Evolutionary conservation across 2,329 filamentous ascomycete genomes (phyloP), one percentile per base, ranked within the genome.

Genomic region (Penicillium sp.): DNA sequence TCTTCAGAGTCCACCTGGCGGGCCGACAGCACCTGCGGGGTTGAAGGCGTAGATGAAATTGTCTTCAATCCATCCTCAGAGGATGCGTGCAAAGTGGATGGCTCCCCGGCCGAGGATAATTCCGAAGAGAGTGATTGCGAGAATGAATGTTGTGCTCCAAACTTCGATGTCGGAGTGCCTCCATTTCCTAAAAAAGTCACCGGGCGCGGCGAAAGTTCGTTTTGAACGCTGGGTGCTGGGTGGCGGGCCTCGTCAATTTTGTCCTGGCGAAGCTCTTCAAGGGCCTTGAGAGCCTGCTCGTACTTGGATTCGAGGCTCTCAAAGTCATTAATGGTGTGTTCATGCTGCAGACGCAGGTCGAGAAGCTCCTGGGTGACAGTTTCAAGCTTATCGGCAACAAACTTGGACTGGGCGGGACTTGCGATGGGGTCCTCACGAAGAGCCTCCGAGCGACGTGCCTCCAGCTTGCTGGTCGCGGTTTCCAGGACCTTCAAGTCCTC

Each of bases 81-180:
- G 48, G 82, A 81, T 64, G 87, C 85, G 61, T 80, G 80, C 61
- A 85, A 87, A 66, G 81, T 81, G 66, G 85, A 85, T 70, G 89
- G 90, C 69, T 89, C 89, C 83, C 89, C 85, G 80, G 85, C 90
- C 73, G 89, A 96, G 69, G 90, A 96, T 73, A 96, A 84, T 78
- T 97, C 94, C 78, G 91, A 94, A 64, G 91, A 97, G 66, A 97
- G 88, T 69, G 92, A 96, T 74, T 88, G 91, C 79, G 91, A 92
- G 69, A 89, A 92, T 75, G 89, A 90, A 70, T 80, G 82, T 76
- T 85, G 85, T 74, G 79, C 78, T 81, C 79, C 81, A 79, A 86
- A 83, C 78, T 87, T 92, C 72, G 84, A 78, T 71, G 86, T 88
- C 76, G 84, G 88, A 69, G 86, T 85, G 77, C 85, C 86, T 67